Base-by-base conservation (phyloP, 2,329 filamentous ascomycete genomes). In the Rutstroemia sydowiana region DNA sequence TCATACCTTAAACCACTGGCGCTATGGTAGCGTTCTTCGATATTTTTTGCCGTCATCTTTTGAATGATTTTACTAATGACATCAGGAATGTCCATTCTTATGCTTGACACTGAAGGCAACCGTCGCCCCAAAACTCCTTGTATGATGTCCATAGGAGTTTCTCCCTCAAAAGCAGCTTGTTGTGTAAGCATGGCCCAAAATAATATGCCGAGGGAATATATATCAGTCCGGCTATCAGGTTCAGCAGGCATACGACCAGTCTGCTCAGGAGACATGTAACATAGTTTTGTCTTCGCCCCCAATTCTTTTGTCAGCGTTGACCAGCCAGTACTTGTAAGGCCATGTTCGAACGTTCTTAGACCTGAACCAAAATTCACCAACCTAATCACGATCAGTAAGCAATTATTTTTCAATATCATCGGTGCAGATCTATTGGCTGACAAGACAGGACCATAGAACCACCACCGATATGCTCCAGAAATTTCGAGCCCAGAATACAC, bases 251-350 rank as follows among this genome's bases (percentile, higher is more conserved):
- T 86, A 18, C 92, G 84, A 13, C 92, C 92, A 2, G 92, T 96
- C 72, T 96, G 92, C 66, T 97, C 92, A 0, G 92, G 91, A 43
- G 90, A 92, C 65, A 96, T 95, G 65, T 89, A 96, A 47, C 91
- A 82, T 18, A 97, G 74, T 69, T 95, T 95, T 65, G 91, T 85
- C 69, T 89, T 90, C 37, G 90, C 88, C 2, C 91, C 91, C 7
- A 90, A 71, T 66, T 96, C 88, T 54, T 86, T 85, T 11, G 88
- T 92, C 9, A 96, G 71, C 0, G 79, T 79, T 10, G 85, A 87
- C 92, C 92, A 97, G 31, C 90, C 90, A 18, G 87, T 85, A 62
- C 88, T 92, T 7, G 80, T 84, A 45, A 97, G 74, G 4, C 91
- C 88, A 69, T 95, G 88, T 68, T 96, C 92, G 59, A 96, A 96